Base-by-base conservation (phyloP, 306 rosid genomes). In the Quercus mongolica region DNA sequence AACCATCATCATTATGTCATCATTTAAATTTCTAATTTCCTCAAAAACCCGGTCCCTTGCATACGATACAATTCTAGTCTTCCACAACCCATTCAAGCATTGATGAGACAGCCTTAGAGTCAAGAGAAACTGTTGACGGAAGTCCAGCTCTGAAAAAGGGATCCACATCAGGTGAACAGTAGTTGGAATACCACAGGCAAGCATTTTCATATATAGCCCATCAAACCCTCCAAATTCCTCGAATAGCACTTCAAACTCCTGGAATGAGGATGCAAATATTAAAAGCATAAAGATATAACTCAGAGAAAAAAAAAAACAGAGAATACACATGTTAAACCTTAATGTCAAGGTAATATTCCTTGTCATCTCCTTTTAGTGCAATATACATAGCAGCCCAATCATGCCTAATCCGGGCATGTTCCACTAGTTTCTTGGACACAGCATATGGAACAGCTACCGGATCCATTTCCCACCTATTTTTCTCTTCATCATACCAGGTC, bases 211-310 rank as follows among this genome's bases (percentile, higher is more conserved):
- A 79, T 95, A 95, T 83, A 95, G 84, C 82, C 91, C 94, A 88
- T 95, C 98, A 85, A 95, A 91, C 71, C 99, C 99, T 86, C 99
- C 98, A 84, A 86, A 85, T 75, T 89, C 90, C 85, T 91, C 89
- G 82, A 92, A 95, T 38, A 89, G 83, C 84, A 87, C 71, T 38
- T 92, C 96, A 69, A 81, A 89, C 76, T 92, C 97, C 99, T 95
- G 89, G 74, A 79, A 83, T 73, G 76, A 82, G 74, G 83, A 80
- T 71, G 30, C 18, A 21, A 75, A 19, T 49, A 76, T 82, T 63
- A 88, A 58, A 78, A 83, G 67, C 80, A 80, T 57, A 64, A 25
- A 8, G 51, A 80, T 67, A 82, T 79, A 85, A 76, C 75, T 65
- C 13, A 57, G 44, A 74, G 71, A 67, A 49, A 80, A 83, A 84